phyloP scores from a whole-genome alignment of 2,329 filamentous ascomycete species.

The Scedosporium minutisporum region DNA sequence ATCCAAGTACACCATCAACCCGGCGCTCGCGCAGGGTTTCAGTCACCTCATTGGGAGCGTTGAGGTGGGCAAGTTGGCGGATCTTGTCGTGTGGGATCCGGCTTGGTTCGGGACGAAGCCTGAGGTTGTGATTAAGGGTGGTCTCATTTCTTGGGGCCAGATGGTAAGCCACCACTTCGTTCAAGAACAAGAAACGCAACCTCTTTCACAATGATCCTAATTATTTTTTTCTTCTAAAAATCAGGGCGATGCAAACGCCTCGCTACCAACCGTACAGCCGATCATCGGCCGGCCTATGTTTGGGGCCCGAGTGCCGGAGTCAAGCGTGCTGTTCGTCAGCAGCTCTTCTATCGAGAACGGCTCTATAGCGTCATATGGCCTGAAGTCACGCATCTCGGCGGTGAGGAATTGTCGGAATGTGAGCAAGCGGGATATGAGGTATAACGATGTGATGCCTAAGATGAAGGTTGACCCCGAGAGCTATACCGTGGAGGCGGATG shows the following conservation, averaged over 20 bases:
- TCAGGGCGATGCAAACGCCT: slow-evolving; percentile 70
- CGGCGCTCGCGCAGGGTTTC: slow-evolving; percentile 86
- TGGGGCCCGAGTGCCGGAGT: slow-evolving; percentile 59
- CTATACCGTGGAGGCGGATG: slow-evolving; percentile 82
- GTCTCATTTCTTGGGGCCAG: slow-evolving; percentile 70
- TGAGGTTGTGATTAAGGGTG: slow-evolving; percentile 71
- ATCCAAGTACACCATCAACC: slow-evolving; percentile 94
- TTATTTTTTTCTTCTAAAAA: slow-evolving; percentile 3
- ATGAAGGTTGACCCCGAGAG: slow-evolving; percentile 90
- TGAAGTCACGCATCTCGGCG: slow-evolving; percentile 71
- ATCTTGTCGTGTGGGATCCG: slow-evolving; percentile 80
- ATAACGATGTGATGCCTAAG: slow-evolving; percentile 70
- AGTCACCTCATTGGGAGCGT: slow-evolving; percentile 75
- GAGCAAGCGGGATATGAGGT: slow-evolving; percentile 82
- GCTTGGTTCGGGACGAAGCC: slow-evolving; percentile 85
- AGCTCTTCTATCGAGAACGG: slow-evolving; percentile 59
- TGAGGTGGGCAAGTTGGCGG: slow-evolving; percentile 82
- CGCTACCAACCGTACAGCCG: slow-evolving; percentile 81
- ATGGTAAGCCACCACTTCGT: slow-evolving; percentile 51
- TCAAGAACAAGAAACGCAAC: background rate
- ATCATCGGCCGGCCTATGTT: slow-evolving; percentile 82
- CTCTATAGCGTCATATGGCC: slow-evolving; percentile 57
- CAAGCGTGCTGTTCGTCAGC: slow-evolving; percentile 77
- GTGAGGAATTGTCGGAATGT: slow-evolving; percentile 68
- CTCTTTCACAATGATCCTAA: background rate